Conservation (phyloP, 352 stramenopile genomes). For the Elongisporangium anandrum region DNA sequence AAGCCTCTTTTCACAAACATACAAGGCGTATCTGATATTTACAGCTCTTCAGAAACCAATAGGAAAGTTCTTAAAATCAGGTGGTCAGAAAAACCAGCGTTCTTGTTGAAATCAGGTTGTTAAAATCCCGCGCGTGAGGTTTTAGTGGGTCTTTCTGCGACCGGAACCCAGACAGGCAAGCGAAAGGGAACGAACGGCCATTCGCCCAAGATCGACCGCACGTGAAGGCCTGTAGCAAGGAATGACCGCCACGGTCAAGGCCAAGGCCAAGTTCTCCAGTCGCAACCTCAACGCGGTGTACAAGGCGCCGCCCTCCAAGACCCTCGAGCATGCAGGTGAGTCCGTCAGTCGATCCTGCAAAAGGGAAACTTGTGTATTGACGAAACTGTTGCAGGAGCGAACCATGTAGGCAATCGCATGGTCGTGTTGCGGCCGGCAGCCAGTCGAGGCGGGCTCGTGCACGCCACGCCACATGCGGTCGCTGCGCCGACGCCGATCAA, state of each 20-base stretch:
- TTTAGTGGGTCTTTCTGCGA: background rate
- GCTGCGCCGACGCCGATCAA: conserved; percentile 66
- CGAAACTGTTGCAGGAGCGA: background rate
- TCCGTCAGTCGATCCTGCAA: background rate
- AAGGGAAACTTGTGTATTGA: background rate
- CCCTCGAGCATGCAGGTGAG: conserved; percentile 20
- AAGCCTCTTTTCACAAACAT: background rate
- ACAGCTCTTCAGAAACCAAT: background rate
- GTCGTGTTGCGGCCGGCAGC: conserved; percentile 37
- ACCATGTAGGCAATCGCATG: conserved; percentile 26
- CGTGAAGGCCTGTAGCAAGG: conserved; percentile 3
- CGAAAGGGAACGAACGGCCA: conserved; percentile 1
- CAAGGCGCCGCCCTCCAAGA: conserved; percentile 45
- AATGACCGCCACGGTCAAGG: conserved; percentile 47
- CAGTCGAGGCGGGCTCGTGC: conserved; percentile 3
- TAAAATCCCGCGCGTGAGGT: background rate
- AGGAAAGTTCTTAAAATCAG: conserved; percentile 1
- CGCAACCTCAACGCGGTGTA: conserved; percentile 70
- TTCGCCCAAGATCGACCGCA: background rate
- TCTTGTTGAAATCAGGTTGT: background rate
- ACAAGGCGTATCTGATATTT: background rate
- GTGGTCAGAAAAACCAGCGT: background rate
- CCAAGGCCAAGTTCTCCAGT: conserved; percentile 68
- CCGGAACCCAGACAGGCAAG: background rate
- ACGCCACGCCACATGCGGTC: conserved; percentile 9